Conservation (phyloP, 2,329 filamentous ascomycete genomes). For the Apiospora marii region DNA sequence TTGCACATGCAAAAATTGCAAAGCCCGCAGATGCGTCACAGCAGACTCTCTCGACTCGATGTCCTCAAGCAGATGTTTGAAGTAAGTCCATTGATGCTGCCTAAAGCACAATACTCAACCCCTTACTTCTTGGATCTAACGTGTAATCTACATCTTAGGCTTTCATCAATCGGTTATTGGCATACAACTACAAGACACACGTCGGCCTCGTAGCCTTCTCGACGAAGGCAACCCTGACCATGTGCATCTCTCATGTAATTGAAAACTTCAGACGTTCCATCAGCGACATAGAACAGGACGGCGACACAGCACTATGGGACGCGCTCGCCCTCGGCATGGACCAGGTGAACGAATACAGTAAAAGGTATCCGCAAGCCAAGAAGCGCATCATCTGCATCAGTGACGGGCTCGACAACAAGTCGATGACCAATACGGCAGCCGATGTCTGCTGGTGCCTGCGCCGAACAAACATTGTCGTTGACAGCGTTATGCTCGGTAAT, state of each 20-base stretch:
- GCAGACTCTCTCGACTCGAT: background rate
- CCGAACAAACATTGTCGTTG: background rate
- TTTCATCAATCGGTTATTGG: background rate
- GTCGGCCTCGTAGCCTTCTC: background rate
- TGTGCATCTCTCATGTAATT: background rate
- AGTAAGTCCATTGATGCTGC: background rate
- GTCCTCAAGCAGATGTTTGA: background rate
- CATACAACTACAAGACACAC: background rate
- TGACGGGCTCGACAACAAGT: background rate
- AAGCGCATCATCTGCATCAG: background rate
- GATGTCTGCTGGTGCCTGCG: background rate
- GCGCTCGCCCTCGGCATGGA: background rate
- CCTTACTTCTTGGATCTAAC: background rate
- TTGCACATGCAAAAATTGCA: rapidly evolving
- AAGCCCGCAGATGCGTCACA: rapidly evolving
- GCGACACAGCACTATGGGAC: background rate
- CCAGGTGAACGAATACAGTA: background rate
- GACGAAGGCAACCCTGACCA: background rate
- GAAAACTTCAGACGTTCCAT: background rate
- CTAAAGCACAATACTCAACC: background rate
- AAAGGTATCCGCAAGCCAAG: background rate
- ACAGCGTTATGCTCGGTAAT: background rate
- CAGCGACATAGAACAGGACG: background rate
- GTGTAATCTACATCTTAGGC: background rate
- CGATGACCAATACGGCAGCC: background rate